These are phyloP conservation scores for Hanseniaspora lindneri DNA, from an alignment of 805 yeast genomes.

Conservation along the genomic window DNA sequence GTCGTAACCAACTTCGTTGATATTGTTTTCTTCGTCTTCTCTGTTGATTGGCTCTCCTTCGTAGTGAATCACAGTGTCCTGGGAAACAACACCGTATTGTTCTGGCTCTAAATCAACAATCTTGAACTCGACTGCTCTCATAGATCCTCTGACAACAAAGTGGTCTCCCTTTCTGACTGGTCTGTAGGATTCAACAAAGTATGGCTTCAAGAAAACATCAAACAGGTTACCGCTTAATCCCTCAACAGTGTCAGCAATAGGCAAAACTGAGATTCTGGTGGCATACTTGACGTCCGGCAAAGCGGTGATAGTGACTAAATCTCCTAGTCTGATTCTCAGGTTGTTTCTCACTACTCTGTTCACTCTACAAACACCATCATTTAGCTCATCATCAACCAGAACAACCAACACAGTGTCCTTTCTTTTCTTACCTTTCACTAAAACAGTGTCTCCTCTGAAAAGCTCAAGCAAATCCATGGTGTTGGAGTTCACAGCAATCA, in stretches of 20 bases:
- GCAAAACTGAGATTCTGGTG: constrained; percentile 82
- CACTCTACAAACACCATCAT: constrained; percentile 85
- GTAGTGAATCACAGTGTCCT: constrained; percentile 94
- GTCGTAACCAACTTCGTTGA: constrained; percentile 95
- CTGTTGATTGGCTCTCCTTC: constrained; percentile 98
- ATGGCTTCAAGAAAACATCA: constrained; percentile 92
- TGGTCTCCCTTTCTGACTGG: constrained; percentile 97
- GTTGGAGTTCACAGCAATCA: constrained; percentile 84
- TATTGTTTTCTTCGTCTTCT: constrained; percentile 93
- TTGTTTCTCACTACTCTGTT: constrained; percentile 95
- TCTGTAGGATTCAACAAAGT: constrained; percentile 96
- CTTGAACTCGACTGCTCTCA: constrained; percentile 98
- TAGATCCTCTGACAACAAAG: constrained; percentile 94
- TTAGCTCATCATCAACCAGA: constrained; percentile 90
- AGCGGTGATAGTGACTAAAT: constrained; percentile 79
- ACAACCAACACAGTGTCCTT: constrained; percentile 95
- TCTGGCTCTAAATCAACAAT: constrained; percentile 97
- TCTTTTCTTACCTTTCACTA: constrained; percentile 95
- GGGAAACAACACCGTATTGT: constrained; percentile 95
- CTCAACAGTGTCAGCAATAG: constrained; percentile 95
- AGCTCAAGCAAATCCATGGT: constrained; percentile 91
- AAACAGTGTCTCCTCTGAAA: constrained; percentile 95
- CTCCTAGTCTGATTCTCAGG: constrained; percentile 87
- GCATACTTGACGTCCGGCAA: constrained; percentile 98
- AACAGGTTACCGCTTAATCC: constrained; percentile 94